Conservation (phyloP, 108 stramenopile genomes). For the Seminavis robusta region DNA sequence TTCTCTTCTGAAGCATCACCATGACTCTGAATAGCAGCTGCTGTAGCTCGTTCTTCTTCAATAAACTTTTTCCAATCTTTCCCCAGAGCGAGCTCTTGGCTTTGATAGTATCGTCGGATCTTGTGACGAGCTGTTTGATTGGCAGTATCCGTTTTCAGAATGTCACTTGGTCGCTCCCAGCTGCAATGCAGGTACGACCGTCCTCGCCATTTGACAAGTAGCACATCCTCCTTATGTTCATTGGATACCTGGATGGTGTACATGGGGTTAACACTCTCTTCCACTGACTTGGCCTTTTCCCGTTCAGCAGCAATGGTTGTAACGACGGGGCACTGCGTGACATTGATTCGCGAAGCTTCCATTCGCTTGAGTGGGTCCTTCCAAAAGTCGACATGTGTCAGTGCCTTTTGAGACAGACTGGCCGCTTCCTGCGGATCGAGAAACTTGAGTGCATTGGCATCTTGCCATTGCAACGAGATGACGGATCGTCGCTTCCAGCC, state of each 20-base stretch:
- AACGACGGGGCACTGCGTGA: slow-evolving; percentile 60
- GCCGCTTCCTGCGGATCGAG: slow-evolving; percentile 43
- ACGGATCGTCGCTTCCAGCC: slow-evolving; percentile 71
- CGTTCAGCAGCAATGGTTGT: slow-evolving; percentile 32
- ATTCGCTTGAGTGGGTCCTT: slow-evolving; percentile 57
- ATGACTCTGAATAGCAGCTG: slow-evolving; percentile 34
- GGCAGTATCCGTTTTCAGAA: slow-evolving; percentile 65
- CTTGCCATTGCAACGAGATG: neutral
- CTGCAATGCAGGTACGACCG: slow-evolving; percentile 74
- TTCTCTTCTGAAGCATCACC: slow-evolving; percentile 7
- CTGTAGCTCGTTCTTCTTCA: slow-evolving; percentile 47
- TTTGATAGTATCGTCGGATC: slow-evolving; percentile 64
- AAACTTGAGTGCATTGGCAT: neutral
- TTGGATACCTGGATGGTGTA: slow-evolving; percentile 1
- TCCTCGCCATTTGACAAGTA: slow-evolving; percentile 84
- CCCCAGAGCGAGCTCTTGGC: slow-evolving; percentile 61
- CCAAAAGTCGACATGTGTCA: slow-evolving; percentile 25
- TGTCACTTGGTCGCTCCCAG: slow-evolving; percentile 75
- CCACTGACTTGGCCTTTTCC: neutral
- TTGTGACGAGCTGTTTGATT: slow-evolving; percentile 69
- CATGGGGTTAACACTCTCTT: neutral
- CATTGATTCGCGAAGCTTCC: slow-evolving; percentile 72
- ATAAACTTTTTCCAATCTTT: slow-evolving; percentile 66
- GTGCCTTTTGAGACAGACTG: slow-evolving; percentile 45
- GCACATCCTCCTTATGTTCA: slow-evolving; percentile 53